A percentile compares a stretch with the other conserved stretches of the same genome.
Evolutionary conservation across 1,284 basidiomycete species (phyloP).

Genomic region (Ganoderma resinaceum): DNA sequence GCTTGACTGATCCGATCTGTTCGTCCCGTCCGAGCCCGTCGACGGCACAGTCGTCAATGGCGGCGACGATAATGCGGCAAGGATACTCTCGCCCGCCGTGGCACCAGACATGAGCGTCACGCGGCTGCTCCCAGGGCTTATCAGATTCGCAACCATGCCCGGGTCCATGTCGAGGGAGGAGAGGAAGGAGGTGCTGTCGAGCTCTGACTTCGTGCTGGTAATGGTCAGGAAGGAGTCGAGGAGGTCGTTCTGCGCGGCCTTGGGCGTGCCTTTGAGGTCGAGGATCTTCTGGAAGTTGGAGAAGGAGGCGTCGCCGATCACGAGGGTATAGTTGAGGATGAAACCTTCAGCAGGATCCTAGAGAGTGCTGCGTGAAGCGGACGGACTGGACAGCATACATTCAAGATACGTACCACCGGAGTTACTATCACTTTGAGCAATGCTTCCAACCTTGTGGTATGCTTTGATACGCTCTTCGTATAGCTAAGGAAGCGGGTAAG

Average conservation of each 20-base stretch:
- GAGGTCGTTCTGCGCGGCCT: conserved; percentile 86
- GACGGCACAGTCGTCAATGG: conserved; percentile 58
- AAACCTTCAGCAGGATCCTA: conserved; percentile 93
- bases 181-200: conserved; percentile 90
- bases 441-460: conserved; percentile 84
- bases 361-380: background rate
- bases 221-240: conserved; percentile 91
- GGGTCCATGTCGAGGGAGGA: conserved; percentile 96
- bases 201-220: conserved; percentile 87
- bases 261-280: conserved; percentile 93
- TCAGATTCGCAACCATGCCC: conserved; percentile 51
- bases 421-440: conserved; percentile 94
- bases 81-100: conserved; percentile 55
- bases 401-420: conserved; percentile 68
- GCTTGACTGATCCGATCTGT: conserved; percentile 48
- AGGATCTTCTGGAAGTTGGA: conserved; percentile 99
- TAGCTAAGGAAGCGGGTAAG: conserved; percentile 58
- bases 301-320: conserved; percentile 92
- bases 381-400: background rate
- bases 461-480: conserved; percentile 81
- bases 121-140: conserved; percentile 66
- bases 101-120: conserved; percentile 52
- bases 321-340: conserved; percentile 91
- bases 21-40: conserved; percentile 52
- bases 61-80: conserved; percentile 64